Conservation (phyloP, 257 asterid genomes). For the Haberlea rhodopensis region DNA sequence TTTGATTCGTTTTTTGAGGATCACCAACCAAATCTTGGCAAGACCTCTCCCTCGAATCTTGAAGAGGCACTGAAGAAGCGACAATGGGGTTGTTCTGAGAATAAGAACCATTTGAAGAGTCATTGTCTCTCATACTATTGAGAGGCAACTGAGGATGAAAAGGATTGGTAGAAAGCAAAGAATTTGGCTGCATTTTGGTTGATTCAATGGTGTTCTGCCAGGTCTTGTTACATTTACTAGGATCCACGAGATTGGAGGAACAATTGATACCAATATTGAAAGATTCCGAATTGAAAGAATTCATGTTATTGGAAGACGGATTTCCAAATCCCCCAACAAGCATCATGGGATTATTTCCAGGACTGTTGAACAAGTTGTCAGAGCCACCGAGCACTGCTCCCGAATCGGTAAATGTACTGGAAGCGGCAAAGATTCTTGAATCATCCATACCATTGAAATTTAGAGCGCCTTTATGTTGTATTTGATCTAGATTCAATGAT, state of each 20-base stretch:
- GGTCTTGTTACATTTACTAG: conserved; percentile 41
- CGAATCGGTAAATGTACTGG: conserved; percentile 12
- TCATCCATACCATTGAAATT: background rate
- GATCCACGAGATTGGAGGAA: conserved; percentile 51
- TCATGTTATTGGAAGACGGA: conserved; percentile 35
- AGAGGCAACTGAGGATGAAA: conserved; percentile 29
- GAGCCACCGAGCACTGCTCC: conserved; percentile 40
- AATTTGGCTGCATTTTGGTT: conserved; percentile 41
- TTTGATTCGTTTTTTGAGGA: conserved; percentile 37
- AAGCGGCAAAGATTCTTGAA: background rate
- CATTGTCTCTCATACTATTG: conserved; percentile 30
- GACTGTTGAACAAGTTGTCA: conserved; percentile 36
- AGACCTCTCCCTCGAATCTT: conserved; percentile 48
- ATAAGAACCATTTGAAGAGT: background rate
- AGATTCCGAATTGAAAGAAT: background rate
- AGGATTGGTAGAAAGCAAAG: conserved; percentile 42
- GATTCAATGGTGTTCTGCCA: conserved; percentile 46
- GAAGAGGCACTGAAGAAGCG: conserved; percentile 45
- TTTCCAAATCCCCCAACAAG: conserved; percentile 49
- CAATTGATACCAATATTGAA: conserved; percentile 29
- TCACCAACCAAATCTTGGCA: conserved; percentile 45
- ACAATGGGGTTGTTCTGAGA: conserved; percentile 39
- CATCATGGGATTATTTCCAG: conserved; percentile 33
- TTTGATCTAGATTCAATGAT: conserved; percentile 53
- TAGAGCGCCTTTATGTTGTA: conserved; percentile 42